Percentiles rank a stretch among this genome's conserved stretches.
These are phyloP conservation scores for Herpotrichia juniperi DNA, from an alignment of 2,329 filamentous ascomycete genomes.

Conservation along the genomic window DNA sequence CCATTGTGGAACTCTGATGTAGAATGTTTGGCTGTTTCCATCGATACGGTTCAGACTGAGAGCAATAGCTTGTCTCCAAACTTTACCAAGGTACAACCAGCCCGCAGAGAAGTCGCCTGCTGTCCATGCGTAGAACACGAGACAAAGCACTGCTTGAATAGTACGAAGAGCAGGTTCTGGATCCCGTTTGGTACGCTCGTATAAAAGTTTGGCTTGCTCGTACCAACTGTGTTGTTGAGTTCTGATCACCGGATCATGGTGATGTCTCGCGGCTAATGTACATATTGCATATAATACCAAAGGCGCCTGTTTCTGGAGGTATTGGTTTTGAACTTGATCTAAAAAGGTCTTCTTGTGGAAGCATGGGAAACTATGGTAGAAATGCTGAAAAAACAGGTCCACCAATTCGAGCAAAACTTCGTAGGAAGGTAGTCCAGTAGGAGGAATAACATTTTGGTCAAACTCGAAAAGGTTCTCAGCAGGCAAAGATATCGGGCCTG, in stretches of 20 bases:
- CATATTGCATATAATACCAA: constrained; percentile 35
- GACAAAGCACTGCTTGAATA: constrained; percentile 31
- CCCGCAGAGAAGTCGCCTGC: constrained; percentile 34
- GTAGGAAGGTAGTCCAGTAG: constrained; percentile 21
- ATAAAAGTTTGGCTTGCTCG: constrained; percentile 34
- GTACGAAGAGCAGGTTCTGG: constrained; percentile 27
- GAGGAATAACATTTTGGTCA: constrained; percentile 10
- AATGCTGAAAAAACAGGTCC: constrained; percentile 32
- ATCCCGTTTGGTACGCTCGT: constrained; percentile 27
- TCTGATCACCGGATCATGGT: constrained; percentile 26
- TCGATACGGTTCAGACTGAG: constrained; percentile 38
- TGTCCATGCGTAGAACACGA: constrained; percentile 29
- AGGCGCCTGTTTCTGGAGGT: constrained; percentile 24
- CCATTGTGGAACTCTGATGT: not conserved
- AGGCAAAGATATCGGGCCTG: constrained; percentile 2
- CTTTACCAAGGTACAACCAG: constrained; percentile 39
- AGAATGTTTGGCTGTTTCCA: constrained; percentile 5
- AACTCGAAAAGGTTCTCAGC: constrained; percentile 3
- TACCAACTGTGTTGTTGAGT: constrained; percentile 30
- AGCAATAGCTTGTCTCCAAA: constrained; percentile 38
- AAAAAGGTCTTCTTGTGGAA: constrained; percentile 32
- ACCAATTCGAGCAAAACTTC: constrained; percentile 24
- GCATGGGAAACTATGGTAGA: constrained; percentile 30
- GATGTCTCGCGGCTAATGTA: constrained; percentile 27
- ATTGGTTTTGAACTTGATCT: constrained; percentile 15